These are phyloP conservation scores for Xerocomus nothofagi DNA, from an alignment of 1,284 basidiomycete genomes.

Conservation along the genomic window DNA sequence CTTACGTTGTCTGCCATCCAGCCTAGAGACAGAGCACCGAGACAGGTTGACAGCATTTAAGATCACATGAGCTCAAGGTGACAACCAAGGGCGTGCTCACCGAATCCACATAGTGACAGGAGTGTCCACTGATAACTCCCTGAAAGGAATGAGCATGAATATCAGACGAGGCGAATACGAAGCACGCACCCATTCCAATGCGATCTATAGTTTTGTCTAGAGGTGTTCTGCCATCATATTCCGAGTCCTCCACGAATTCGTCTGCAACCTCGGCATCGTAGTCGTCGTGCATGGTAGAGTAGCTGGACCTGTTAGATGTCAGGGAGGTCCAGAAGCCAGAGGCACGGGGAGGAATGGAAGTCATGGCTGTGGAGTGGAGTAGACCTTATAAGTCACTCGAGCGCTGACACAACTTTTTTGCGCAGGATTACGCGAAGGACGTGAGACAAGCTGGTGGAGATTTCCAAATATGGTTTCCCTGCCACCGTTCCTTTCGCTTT, in stretches of 20 bases:
- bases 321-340: slow-evolving; percentile 48
- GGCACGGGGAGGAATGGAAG: slow-evolving; percentile 44
- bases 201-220: slow-evolving; percentile 85
- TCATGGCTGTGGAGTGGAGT: slow-evolving; percentile 28
- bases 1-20: slow-evolving; percentile 86
- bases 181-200: slow-evolving; percentile 80
- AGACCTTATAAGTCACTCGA: not conserved
- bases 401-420: not conserved
- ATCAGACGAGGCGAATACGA: not conserved
- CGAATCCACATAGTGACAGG: slow-evolving; percentile 81
- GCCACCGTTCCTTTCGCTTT: not conserved
- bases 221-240: slow-evolving; percentile 60
- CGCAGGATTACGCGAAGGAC: slow-evolving; percentile 19
- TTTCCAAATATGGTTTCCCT: slow-evolving; percentile 1
- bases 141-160: slow-evolving; percentile 3
- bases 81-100: slow-evolving; percentile 48
- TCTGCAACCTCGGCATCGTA: slow-evolving; percentile 42
- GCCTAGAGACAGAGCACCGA: slow-evolving; percentile 41
- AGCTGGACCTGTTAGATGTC: slow-evolving; percentile 30
- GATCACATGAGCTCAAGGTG: not conserved
- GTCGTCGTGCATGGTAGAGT: slow-evolving; percentile 32
- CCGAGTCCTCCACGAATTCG: slow-evolving; percentile 32
- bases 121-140: slow-evolving; percentile 81
- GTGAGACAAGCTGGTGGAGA: slow-evolving; percentile 7
- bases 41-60: not conserved